These are phyloP conservation scores for Alternaria gaisen DNA, from an alignment of 2,329 filamentous ascomycete genomes.

Conservation along the genomic window DNA sequence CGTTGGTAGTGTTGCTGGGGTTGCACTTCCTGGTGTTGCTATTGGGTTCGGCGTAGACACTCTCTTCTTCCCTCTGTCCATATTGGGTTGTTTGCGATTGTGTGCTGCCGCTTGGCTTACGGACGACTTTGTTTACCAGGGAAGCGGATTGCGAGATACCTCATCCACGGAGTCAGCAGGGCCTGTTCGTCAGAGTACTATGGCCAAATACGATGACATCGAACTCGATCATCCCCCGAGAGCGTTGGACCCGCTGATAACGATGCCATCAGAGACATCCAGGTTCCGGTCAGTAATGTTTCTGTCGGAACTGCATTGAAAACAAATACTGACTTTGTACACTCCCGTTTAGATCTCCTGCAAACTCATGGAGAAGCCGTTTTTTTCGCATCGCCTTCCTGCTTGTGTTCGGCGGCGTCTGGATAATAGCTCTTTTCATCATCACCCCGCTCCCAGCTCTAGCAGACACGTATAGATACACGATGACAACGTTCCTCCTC, in stretches of 20 bases:
- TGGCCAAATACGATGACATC: neutral
- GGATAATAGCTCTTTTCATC: neutral
- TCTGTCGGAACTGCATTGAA: no score
- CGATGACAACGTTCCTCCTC: neutral
- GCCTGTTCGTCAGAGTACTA: no score
- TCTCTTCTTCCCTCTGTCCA: constrained; percentile 21
- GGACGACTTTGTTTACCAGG: constrained; percentile 22
- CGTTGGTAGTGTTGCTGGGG: neutral
- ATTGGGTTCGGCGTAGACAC: constrained; percentile 5
- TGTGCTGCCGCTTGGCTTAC: constrained; percentile 24
- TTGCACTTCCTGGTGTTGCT: neutral
- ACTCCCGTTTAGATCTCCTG: neutral
- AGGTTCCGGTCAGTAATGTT: neutral
- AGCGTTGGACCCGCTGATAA: neutral
- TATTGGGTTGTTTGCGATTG: constrained; percentile 24
- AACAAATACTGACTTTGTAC: no score
- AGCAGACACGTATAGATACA: neutral
- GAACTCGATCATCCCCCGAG: neutral
- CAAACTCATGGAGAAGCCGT: neutral
- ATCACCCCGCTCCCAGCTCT: fast-evolving
- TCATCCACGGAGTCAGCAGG: neutral
- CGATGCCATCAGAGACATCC: neutral
- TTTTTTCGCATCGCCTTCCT: neutral
- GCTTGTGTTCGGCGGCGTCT: neutral
- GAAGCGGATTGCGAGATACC: neutral